Base-by-base conservation (phyloP, 2,329 filamentous ascomycete genomes). In the Fonsecaea pugnacius region DNA sequence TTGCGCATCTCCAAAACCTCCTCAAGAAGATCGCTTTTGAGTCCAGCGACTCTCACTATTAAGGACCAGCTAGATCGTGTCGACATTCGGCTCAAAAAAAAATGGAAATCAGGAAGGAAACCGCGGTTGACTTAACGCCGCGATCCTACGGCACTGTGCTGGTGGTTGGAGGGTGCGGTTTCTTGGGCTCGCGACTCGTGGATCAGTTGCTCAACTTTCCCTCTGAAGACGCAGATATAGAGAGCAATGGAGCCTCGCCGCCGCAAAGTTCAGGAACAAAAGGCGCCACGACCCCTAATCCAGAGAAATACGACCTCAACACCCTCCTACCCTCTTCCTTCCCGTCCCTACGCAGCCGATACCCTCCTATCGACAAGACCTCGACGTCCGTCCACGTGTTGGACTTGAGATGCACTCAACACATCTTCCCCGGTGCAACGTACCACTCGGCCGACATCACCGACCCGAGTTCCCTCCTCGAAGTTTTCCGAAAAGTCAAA, bases 391-490 rank as follows among this genome's bases (percentile, higher is more conserved):
- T 94, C 46, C 85, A 87, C 54, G 90, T 91, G 18, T 78, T 93
- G 71, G 91, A 94, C 76, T 82, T 94, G 69, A 85, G 83, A 69
- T 91, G 89, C 74, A 82, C 83, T 62, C 83, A 86, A 74, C 92
- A 94, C 79, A 86, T 89, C 24, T 75, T 82, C 14, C 77, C 85
- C 59, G 83, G 83, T 52, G 84, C 89, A 57, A 77, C 82, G 58
- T 95, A 95, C 80, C 84, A 86, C 75, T 87, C 92, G 71, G 90
- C 87, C 75, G 90, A 94, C 77, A 92, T 95, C 75, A 92, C 90
- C 60, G 87, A 90, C 67, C 74, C 79, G 18, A 80, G 82, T 60
- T 83, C 82, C 66, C 82, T 95, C 68, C 75, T 84, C 46, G 80
- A 83, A 40, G 79, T 91, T 51, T 87, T 98, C 72, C 77, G 83